phyloP scores from a whole-genome alignment of 1,284 basidiomycete genomes.

The Cryptococcus deneoformans region DNA sequence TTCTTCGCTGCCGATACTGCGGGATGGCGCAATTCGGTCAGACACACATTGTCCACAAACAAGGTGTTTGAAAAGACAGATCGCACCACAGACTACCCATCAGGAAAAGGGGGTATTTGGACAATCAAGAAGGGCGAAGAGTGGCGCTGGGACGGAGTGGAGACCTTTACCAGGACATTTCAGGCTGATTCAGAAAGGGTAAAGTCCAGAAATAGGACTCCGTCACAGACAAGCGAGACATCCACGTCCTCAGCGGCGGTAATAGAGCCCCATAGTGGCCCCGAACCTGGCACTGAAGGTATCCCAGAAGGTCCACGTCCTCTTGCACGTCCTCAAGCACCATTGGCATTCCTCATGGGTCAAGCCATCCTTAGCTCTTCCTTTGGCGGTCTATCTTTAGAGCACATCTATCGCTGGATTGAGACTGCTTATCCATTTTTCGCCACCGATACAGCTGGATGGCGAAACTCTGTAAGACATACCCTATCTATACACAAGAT shows the following conservation, averaged over 20 bases:
- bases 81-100: not conserved
- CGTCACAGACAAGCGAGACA: not conserved
- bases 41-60: not conserved
- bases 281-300: not conserved
- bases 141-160: not conserved
- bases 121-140: not conserved
- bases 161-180: not conserved
- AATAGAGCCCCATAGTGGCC: too few relatives aligned
- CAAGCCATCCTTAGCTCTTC: not conserved
- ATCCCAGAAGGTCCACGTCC: not conserved
- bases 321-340: not conserved
- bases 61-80: slow-evolving; percentile 2
- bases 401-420: slow-evolving; percentile 2
- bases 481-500: not conserved
- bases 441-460: not conserved
- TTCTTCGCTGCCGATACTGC: not conserved
- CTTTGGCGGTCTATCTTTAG: not conserved
- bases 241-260: too few relatives aligned
- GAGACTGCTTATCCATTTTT: not conserved
- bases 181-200: not conserved
- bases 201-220: not conserved
- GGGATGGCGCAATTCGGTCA: not conserved
- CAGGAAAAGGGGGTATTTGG: slow-evolving; percentile 1
- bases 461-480: not conserved
- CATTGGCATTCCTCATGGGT: not conserved